Evolutionary conservation across 257 asterid genomes (phyloP).

Genomic region (Scutellaria barbata): DNA sequence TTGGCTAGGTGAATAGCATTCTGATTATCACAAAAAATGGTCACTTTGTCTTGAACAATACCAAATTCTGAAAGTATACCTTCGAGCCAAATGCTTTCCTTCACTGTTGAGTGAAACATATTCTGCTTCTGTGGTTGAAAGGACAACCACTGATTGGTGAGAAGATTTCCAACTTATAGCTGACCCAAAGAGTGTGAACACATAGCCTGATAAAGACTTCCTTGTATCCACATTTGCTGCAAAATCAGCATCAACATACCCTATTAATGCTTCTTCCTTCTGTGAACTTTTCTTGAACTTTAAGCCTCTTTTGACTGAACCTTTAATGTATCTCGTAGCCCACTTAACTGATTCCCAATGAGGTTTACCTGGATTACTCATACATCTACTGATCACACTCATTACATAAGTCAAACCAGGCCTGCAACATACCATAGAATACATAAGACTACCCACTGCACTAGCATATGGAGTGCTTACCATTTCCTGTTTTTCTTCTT

Average conservation of each 20-base stretch:
- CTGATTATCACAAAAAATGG: no score
- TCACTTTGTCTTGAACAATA: not conserved
- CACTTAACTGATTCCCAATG: no score
- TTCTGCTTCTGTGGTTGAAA: no score
- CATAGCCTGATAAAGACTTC: not conserved
- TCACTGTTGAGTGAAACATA: not conserved
- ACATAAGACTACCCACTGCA: not conserved
- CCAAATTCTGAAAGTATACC: not conserved
- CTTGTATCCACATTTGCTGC: not conserved
- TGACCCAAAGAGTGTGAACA: no score
- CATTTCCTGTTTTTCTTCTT: not conserved
- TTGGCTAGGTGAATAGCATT: no score
- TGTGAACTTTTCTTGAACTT: no score
- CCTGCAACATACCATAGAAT: not conserved
- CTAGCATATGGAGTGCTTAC: not conserved
- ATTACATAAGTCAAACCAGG: not conserved
- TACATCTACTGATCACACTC: not conserved
- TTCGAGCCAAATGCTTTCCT: not conserved
- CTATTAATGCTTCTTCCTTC: no score
- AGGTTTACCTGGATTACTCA: no score
- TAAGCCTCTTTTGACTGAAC: no score
- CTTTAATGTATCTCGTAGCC: no score
- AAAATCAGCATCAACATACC: no score
- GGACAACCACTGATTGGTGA: not conserved
- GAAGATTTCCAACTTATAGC: not conserved